phyloP scores from a whole-genome alignment of 2,329 filamentous ascomycete genomes.

The Exophiala lecanii-corni region DNA sequence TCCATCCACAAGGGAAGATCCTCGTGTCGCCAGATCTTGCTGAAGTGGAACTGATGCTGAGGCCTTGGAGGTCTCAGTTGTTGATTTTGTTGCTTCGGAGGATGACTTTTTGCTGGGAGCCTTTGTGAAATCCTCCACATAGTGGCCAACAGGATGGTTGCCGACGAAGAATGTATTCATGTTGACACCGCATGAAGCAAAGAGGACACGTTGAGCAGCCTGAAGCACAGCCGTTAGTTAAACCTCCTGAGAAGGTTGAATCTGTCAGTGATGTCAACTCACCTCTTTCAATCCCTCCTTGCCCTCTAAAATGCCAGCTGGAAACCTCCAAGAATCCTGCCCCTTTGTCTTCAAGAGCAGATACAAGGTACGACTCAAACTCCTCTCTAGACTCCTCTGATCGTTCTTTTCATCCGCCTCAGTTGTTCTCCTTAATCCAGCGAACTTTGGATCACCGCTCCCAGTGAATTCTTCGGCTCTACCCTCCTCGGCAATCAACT shows the following conservation, averaged over 20 bases:
- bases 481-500: constrained; percentile 70
- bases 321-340: constrained; percentile 68
- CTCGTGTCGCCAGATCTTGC: constrained; percentile 10
- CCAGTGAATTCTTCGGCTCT: constrained; percentile 41
- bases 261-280: constrained; percentile 35
- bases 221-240: constrained; percentile 37
- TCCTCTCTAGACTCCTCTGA: constrained; percentile 69
- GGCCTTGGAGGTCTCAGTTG: constrained; percentile 18
- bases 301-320: constrained; percentile 62
- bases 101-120: constrained; percentile 37
- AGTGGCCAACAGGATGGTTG: constrained; percentile 79
- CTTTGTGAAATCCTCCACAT: constrained; percentile 55
- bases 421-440: constrained; percentile 55
- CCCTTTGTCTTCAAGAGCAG: constrained; percentile 67
- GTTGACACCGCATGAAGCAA: constrained; percentile 75
- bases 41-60: constrained; percentile 6
- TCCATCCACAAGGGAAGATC: constrained; percentile 48
- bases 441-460: constrained; percentile 66
- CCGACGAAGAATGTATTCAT: constrained; percentile 99
- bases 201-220: constrained; percentile 76
- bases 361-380: constrained; percentile 78
- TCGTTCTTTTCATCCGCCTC: constrained; percentile 76
- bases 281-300: constrained; percentile 81
- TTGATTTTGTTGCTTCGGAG: constrained; percentile 31
- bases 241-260: no score